Conservation (phyloP, 768 basidiomycete species). For the Kondoa subrosea region DNA sequence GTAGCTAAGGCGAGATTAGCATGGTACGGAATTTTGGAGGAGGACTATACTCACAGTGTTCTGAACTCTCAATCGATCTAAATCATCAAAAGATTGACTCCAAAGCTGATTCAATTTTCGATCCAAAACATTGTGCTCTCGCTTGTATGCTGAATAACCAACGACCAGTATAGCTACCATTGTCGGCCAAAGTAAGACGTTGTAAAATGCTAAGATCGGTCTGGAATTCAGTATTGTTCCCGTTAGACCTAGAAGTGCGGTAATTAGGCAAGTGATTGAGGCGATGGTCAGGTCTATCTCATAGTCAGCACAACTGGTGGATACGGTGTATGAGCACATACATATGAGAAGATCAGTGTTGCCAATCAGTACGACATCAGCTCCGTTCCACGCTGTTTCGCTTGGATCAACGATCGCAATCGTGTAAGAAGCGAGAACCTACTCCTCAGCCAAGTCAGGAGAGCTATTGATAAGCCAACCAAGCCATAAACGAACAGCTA, state of each 20-base stretch:
- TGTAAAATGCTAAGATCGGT: conserved; percentile 50
- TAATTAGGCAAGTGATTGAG: conserved; percentile 43
- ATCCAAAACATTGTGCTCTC: conserved; percentile 45
- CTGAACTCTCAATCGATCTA: conserved; percentile 45
- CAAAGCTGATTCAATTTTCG: conserved; percentile 52
- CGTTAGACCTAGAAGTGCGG: conserved; percentile 45
- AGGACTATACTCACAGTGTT: conserved; percentile 32
- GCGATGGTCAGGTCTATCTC: conserved; percentile 44
- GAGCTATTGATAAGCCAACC: conserved; percentile 39
- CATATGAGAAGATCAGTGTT: conserved; percentile 36
- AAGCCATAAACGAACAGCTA: conserved; percentile 42
- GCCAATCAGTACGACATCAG: conserved; percentile 48
- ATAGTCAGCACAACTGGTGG: conserved; percentile 20
- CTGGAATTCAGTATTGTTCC: conserved; percentile 52
- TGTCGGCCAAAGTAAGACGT: conserved; percentile 50
- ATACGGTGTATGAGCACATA: conserved; percentile 20
- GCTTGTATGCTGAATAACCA: conserved; percentile 51
- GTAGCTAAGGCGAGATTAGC: conserved; percentile 18
- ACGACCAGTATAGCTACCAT: conserved; percentile 44
- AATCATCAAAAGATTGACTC: conserved; percentile 46
- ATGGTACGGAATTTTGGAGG: not conserved
- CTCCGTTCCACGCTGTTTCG: conserved; percentile 42
- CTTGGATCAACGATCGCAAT: conserved; percentile 5
- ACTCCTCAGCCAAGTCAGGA: conserved; percentile 43
- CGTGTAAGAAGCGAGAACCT: conserved; percentile 7